Base-by-base conservation (phyloP, 129 eudicot species). In the Arctium minus region DNA sequence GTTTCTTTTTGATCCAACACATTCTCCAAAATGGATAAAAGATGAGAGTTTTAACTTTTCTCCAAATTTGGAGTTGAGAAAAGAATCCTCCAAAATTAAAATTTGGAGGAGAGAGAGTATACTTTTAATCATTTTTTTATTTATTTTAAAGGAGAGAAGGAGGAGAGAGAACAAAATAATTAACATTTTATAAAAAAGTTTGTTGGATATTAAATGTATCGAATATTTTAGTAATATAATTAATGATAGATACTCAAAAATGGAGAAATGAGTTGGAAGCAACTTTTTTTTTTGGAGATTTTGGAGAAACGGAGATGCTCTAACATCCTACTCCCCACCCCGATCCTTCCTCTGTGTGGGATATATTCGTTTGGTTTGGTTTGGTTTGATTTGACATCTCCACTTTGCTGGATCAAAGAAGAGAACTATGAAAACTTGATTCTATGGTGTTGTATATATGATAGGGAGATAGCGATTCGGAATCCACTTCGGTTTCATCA, bases 381-480 rank as follows among this genome's bases (percentile, higher is more conserved):
- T 35, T 50, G 18, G 72, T 72, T 80, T 79, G 65, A 39, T 39
- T 79, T 42, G 72, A 65, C 35, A 74, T 39, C 64, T 50, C 6
- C 64, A 50, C n/a, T 50, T 50, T 18, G 8, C 68, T 1, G 0
- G 30, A 17, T 60, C 68, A 60, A 17, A 69, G 76, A 67, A 82
- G 69, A 76, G 64, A 46, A 75, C 39, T 11, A 40, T 37, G 70
- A 76, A 74, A 36, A 76, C 29, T 82, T 76, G 60, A 83, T 30
- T 18, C 39, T 44, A 48, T 82, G 4, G 53, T 62, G 10, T 40
- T 17, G 46, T 78, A 42, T 84, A 42, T 84, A 8, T 35, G 35
- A 73, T 86, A 89, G 92, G 93, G 83, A 72, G 94, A 85, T 71
- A 87, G 88, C 81, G 96, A 91, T 77, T 81, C 84, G 48, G 97